Conservation (phyloP, 495 filamentous ascomycete species). For the Penicillium soppii region DNA sequence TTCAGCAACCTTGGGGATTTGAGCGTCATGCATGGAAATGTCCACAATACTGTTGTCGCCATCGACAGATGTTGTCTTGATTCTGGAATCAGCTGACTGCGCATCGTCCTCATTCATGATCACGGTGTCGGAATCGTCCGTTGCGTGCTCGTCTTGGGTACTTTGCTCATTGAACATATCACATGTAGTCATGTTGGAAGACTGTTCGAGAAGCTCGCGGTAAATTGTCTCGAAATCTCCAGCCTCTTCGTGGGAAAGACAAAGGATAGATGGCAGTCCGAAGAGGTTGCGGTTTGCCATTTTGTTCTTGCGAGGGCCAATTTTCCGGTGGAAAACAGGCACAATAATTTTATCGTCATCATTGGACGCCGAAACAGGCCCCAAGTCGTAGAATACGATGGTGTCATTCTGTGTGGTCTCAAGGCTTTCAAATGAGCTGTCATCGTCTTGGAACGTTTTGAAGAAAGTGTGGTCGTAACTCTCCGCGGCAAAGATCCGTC, state of each 20-base stretch:
- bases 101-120: slow-evolving; percentile 72
- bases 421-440: slow-evolving; percentile 61
- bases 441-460: slow-evolving; percentile 69
- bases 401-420: slow-evolving; percentile 59
- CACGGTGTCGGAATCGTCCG: slow-evolving; percentile 71
- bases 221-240: slow-evolving; percentile 59
- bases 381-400: slow-evolving; percentile 77
- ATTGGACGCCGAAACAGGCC: slow-evolving; percentile 42
- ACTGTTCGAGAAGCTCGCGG: slow-evolving; percentile 57
- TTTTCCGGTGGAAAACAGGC: slow-evolving; percentile 69
- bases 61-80: slow-evolving; percentile 74
- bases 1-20: slow-evolving; percentile 27
- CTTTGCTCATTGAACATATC: slow-evolving; percentile 53
- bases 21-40: slow-evolving; percentile 75
- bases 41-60: slow-evolving; percentile 91
- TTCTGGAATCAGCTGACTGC: slow-evolving; percentile 65
- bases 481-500: slow-evolving; percentile 69
- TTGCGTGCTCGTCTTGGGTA: slow-evolving; percentile 24
- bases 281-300: slow-evolving; percentile 45
- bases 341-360: slow-evolving; percentile 71
- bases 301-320: slow-evolving; percentile 48
- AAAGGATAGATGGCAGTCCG: slow-evolving; percentile 58
- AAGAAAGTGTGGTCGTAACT: slow-evolving; percentile 80
- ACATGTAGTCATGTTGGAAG: slow-evolving; percentile 60
- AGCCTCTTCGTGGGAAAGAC: slow-evolving; percentile 60